Base-by-base conservation (phyloP, 495 filamentous ascomycete genomes). In the Trypethelium eluteriae region DNA sequence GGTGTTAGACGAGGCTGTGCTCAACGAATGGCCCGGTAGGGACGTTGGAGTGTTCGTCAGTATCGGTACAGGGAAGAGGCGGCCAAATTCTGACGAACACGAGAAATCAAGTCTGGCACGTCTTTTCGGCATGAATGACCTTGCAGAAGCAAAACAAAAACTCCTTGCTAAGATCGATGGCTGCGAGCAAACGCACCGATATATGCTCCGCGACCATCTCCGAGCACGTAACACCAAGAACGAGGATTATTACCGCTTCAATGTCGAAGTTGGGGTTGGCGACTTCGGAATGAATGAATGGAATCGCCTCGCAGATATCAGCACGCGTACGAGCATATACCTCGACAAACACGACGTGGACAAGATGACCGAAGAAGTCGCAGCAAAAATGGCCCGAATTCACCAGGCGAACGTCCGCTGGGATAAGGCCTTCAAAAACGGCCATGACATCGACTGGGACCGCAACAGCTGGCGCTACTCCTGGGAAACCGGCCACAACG, bases 271-370 rank as follows among this genome's bases (percentile, higher is more conserved):
- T 3, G 95, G 94, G 0, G 95, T 98, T 35, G 94, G 94, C 50
- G 95, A 98, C 73, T 97, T 98, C 74, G 93, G 90, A 59, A 96
- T 98, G 91, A 98, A 98, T 74, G 94, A 98, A 73, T 98, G 94
- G 93, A 86, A 91, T 73, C 86, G 94, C 4, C 80, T 98, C 16
- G 87, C 89, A 39, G 93, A 98, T 50, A 97, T 98, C 76, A 92
- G 88, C 77, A 96, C 91, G 46, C 90, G 87, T 73, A 98, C 94
- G 0, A 84, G 89, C 49, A 85, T 85, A 64, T 98, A 98, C 74
- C 83, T 98, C n/a, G 77, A 79, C 5, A 86, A 86, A 68, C 79
- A 81, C 14, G 86, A 88, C 12, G 88, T 94, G 44, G 87, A 92
- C 41, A 62, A 38, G 67, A 89, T 89, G 80, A 91, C 89, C 59